Conservation (phyloP, 2,329 filamentous ascomycete genomes). For the Botrytis fabae region DNA sequence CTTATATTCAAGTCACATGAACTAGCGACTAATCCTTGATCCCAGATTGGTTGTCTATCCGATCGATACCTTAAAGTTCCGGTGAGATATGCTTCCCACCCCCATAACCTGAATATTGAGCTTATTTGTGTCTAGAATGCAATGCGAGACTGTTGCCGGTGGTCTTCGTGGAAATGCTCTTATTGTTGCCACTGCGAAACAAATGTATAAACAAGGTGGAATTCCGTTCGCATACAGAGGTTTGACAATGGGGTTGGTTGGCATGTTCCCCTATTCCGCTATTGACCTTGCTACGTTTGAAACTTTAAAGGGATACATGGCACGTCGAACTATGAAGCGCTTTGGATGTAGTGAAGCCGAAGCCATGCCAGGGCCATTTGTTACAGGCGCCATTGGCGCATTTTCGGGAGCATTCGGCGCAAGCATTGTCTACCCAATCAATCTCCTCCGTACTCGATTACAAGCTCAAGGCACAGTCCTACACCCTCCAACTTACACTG, state of each 20-base stretch:
- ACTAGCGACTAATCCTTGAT: slow-evolving; percentile 24
- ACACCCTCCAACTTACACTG: slow-evolving; percentile 86
- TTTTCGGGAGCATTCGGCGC: slow-evolving; percentile 90
- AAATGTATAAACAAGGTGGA: slow-evolving; percentile 80
- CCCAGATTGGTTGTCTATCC: slow-evolving; percentile 79
- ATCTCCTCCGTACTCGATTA: slow-evolving; percentile 85
- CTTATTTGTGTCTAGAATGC: slow-evolving; percentile 54
- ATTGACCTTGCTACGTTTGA: slow-evolving; percentile 97
- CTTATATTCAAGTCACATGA: slow-evolving; percentile 19
- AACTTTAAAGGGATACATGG: slow-evolving; percentile 76
- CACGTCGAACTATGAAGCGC: slow-evolving; percentile 66
- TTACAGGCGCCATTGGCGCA: slow-evolving; percentile 85
- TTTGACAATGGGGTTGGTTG: slow-evolving; percentile 87
- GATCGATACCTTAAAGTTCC: slow-evolving; percentile 56
- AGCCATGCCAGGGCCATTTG: slow-evolving; percentile 74
- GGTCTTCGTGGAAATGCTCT: slow-evolving; percentile 81
- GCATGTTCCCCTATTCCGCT: slow-evolving; percentile 97
- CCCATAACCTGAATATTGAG: background rate
- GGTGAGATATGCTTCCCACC: slow-evolving; percentile 41
- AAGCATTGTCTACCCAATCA: slow-evolving; percentile 91
- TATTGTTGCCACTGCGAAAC: slow-evolving; percentile 77
- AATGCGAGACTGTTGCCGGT: slow-evolving; percentile 88
- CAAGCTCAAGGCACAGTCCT: slow-evolving; percentile 94
- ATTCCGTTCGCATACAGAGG: slow-evolving; percentile 82
- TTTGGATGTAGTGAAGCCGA: slow-evolving; percentile 79